A percentile compares a stretch with the other conserved stretches of the same genome.
These are phyloP conservation scores for Pythium insidiosum DNA, from an alignment of 352 stramenopile species.

Conservation along the genomic window DNA sequence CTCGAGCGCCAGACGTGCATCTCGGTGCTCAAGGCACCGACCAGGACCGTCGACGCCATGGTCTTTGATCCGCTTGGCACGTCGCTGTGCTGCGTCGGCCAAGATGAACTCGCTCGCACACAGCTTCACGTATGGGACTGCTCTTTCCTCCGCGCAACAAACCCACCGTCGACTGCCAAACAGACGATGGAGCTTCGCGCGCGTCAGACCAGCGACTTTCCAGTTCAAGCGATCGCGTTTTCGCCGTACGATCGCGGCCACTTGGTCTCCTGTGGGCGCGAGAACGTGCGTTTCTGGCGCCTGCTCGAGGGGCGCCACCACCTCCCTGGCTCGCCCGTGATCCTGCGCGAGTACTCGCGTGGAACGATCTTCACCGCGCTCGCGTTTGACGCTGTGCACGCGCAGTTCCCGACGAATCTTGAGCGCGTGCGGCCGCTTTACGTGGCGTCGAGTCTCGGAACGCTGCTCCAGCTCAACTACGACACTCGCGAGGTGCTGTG, in stretches of 20 bases:
- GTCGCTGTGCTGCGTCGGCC: conserved; percentile 45
- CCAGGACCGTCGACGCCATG: conserved; percentile 34
- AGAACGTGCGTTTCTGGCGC: conserved; percentile 92
- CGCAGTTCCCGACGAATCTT: conserved; percentile 51
- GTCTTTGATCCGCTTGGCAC: conserved; percentile 29
- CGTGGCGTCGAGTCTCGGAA: conserved; percentile 66
- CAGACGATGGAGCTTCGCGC: conserved; percentile 39
- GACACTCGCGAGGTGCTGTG: conserved; percentile 72
- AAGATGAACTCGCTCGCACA: conserved; percentile 52
- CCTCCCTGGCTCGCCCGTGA: conserved; percentile 72
- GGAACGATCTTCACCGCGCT: conserved; percentile 80
- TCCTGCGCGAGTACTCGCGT: conserved; percentile 87
- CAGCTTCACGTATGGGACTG: conserved; percentile 78
- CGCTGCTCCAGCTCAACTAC: conserved; percentile 81
- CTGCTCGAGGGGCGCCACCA: conserved; percentile 35
- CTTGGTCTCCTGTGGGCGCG: conserved; percentile 84
- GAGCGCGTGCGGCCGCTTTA: conserved; percentile 54
- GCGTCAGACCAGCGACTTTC: conserved; percentile 84
- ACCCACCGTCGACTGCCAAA: not conserved
- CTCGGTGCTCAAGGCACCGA: conserved; percentile 36
- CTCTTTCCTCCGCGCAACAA: conserved; percentile 1
- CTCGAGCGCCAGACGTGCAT: conserved; percentile 28
- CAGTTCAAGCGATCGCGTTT: conserved; percentile 62
- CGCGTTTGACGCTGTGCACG: conserved; percentile 65
- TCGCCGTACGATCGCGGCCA: conserved; percentile 76